These are phyloP conservation scores for Wallacemonas sp. DNA, from an alignment of 208 protist genomes.

Conservation along the genomic window DNA sequence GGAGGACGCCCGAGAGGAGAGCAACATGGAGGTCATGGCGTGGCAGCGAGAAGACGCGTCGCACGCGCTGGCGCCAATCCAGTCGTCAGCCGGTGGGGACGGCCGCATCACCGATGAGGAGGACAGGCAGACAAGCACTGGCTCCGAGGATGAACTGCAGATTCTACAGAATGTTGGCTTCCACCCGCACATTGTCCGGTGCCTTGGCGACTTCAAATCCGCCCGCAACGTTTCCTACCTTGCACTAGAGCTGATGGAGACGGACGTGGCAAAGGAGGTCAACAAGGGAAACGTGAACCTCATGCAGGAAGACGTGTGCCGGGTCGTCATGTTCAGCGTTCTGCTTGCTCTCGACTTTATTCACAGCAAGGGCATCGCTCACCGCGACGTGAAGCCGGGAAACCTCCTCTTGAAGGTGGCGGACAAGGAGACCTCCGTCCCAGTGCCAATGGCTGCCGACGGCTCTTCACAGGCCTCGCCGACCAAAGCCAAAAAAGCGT, in stretches of 20 bases:
- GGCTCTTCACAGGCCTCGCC: constrained; percentile 13
- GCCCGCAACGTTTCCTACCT: constrained; percentile 48
- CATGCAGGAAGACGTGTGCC: constrained; percentile 39
- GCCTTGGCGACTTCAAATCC: constrained; percentile 51
- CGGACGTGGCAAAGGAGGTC: constrained; percentile 68
- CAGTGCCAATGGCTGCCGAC: not conserved
- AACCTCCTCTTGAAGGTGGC: constrained; percentile 72
- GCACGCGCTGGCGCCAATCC: not conserved
- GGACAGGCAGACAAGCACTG: not conserved
- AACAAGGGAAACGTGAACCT: constrained; percentile 44
- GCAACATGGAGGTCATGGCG: constrained; percentile 29
- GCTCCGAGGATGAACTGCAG: constrained; percentile 37
- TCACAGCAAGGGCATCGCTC: constrained; percentile 61
- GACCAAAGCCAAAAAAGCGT: constrained; percentile 12
- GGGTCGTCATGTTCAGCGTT: constrained; percentile 47
- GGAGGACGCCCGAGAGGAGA: constrained; percentile 27
- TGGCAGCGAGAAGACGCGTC: constrained; percentile 8
- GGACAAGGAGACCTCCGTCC: not conserved
- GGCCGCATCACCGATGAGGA: not conserved
- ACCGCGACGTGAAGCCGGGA: constrained; percentile 84
- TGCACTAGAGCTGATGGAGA: constrained; percentile 85
- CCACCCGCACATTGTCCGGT: constrained; percentile 72
- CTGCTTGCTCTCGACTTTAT: constrained; percentile 55
- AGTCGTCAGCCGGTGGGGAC: not conserved
- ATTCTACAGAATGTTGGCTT: constrained; percentile 54